These are phyloP conservation scores for Aciculoconidium aculeatum DNA, from an alignment of 805 yeast genomes.

Conservation along the genomic window DNA sequence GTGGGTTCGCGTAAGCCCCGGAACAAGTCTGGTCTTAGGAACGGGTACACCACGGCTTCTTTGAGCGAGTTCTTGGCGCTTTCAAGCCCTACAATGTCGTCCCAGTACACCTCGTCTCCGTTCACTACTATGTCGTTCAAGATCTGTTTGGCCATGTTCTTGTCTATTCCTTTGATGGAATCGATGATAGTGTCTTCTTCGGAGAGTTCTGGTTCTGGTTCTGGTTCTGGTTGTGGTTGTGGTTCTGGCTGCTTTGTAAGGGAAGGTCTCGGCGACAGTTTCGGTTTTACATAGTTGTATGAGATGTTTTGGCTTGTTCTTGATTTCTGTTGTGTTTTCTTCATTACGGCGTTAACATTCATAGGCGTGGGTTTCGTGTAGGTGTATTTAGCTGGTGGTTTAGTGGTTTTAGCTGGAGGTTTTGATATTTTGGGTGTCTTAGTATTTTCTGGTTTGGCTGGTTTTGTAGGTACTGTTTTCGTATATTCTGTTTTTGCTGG, in stretches of 20 bases:
- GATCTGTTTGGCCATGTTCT: slow-evolving; percentile 72
- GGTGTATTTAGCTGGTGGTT: slow-evolving; percentile 12
- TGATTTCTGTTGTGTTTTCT: slow-evolving; percentile 10
- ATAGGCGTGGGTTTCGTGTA: slow-evolving; percentile 37
- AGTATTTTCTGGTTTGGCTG: slow-evolving; percentile 1
- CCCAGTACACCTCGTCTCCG: slow-evolving; percentile 93
- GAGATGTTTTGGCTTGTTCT: slow-evolving; percentile 10
- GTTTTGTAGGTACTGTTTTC: neutral
- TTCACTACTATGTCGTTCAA: slow-evolving; percentile 81
- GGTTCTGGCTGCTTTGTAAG: neutral
- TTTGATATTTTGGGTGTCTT: slow-evolving; percentile 1
- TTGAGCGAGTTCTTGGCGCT: slow-evolving; percentile 83
- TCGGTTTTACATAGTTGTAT: slow-evolving; percentile 11
- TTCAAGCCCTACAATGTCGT: slow-evolving; percentile 88
- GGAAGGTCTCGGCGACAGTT: neutral
- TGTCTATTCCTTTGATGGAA: slow-evolving; percentile 70
- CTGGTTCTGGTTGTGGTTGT: slow-evolving; percentile 1
- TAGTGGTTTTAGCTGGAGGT: no score
- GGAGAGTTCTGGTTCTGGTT: slow-evolving; percentile 1
- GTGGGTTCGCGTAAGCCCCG: slow-evolving; percentile 91
- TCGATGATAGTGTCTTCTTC: slow-evolving; percentile 37
- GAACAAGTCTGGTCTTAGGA: slow-evolving; percentile 87
- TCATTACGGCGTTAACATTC: slow-evolving; percentile 30
- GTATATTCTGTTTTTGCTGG: slow-evolving; percentile 1
- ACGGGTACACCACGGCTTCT: slow-evolving; percentile 95